phyloP scores from a whole-genome alignment of 2,329 filamentous ascomycete genomes.

The Diaporthe aspalathi region DNA sequence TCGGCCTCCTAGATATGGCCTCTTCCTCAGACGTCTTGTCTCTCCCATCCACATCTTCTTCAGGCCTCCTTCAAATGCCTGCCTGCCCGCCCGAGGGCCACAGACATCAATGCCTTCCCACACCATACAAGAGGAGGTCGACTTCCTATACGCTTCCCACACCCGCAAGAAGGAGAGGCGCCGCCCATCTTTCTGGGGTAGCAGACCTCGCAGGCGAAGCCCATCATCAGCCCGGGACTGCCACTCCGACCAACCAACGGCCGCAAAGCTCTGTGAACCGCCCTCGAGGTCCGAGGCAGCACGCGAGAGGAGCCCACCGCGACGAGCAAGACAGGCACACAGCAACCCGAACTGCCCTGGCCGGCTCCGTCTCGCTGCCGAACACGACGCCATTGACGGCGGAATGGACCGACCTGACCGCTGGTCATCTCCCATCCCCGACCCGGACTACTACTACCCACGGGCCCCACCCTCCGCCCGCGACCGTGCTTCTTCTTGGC shows the following conservation, averaged over 20 bases:
- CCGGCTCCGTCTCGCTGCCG: not conserved
- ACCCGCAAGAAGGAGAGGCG: slow-evolving; percentile 20
- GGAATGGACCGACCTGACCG: not conserved
- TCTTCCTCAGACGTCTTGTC: not conserved
- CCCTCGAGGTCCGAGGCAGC: not conserved
- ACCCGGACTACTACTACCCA: not conserved
- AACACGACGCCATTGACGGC: not conserved
- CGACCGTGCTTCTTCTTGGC: not conserved
- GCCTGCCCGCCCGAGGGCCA: not conserved
- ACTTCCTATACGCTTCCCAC: slow-evolving; percentile 17
- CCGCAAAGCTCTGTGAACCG: not conserved
- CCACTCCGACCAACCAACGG: not conserved
- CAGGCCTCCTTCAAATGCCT: not conserved
- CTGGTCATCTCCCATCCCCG: not conserved
- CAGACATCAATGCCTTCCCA: slow-evolving; percentile 12
- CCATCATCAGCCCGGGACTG: not conserved
- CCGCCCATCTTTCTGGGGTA: slow-evolving; percentile 29
- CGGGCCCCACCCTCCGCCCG: not conserved
- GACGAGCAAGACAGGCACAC: not conserved
- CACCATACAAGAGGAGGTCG: slow-evolving; percentile 1
- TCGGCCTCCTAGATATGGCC: slow-evolving; percentile 5
- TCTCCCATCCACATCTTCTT: not conserved
- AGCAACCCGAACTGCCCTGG: not conserved
- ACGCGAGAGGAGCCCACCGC: not conserved
- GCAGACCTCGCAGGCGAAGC: not conserved